Conservation (phyloP, 441 rosid genomes). For the Aleurites moluccanus region DNA sequence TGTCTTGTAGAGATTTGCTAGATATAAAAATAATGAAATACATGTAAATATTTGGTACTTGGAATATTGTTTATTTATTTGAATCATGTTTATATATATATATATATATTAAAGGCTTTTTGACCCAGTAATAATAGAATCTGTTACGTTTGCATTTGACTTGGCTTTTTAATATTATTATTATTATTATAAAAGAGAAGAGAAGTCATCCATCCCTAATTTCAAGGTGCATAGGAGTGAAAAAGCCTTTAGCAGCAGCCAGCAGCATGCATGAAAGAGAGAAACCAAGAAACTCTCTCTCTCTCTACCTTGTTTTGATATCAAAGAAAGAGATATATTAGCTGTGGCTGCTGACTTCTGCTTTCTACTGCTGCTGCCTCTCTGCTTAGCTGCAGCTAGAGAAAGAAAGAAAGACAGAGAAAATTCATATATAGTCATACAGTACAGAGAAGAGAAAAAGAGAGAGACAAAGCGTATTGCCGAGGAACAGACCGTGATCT, state of each 20-base stretch:
- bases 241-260: background rate
- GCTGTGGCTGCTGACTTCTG: background rate
- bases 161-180: conserved; percentile 20
- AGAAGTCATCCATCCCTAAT: conserved; percentile 15
- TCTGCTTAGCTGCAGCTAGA: background rate
- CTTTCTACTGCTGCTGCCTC: background rate
- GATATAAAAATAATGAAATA: no score
- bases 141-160: conserved; percentile 22
- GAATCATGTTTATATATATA: no score
- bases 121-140: no score
- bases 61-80: no score
- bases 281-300: conserved; percentile 13
- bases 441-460: background rate
- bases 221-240: conserved; percentile 20
- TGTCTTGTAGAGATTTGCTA: no score
- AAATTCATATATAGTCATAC: background rate
- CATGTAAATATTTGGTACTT: no score
- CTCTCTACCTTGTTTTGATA: conserved; percentile 7
- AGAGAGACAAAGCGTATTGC: conserved; percentile 34
- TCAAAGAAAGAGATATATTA: background rate
- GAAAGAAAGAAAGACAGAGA: background rate
- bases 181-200: no score
- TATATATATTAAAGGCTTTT: no score
- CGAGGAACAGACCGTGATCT: conserved; percentile 28
- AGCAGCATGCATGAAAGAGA: conserved; percentile 28